These are phyloP conservation scores for Myotisia sp. DNA, from an alignment of 2,329 filamentous ascomycete species.

Conservation along the genomic window DNA sequence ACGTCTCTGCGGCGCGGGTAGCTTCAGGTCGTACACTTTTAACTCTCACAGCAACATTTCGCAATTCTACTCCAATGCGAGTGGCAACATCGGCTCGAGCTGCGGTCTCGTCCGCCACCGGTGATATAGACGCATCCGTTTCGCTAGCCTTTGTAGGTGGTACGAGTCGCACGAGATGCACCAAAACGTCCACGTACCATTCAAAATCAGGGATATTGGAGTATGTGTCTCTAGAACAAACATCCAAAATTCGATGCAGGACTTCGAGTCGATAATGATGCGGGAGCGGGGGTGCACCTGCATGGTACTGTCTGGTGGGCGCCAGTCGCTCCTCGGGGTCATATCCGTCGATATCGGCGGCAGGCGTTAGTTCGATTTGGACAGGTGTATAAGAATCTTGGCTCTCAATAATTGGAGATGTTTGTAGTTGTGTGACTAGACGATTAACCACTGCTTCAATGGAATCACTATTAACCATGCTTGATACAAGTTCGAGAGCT, in stretches of 20 bases:
- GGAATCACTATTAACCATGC: constrained; percentile 85
- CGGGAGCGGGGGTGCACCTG: constrained; percentile 50
- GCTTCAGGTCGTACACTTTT: constrained; percentile 65
- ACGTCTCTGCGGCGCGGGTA: constrained; percentile 64
- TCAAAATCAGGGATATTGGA: constrained; percentile 78
- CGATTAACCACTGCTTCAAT: constrained; percentile 71
- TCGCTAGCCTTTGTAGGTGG: constrained; percentile 19
- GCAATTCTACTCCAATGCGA: constrained; percentile 65
- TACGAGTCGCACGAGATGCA: constrained; percentile 61
- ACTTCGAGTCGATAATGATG: constrained; percentile 77
- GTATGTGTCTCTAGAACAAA: constrained; percentile 86
- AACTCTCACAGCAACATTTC: constrained; percentile 85
- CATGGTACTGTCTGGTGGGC: constrained; percentile 38
- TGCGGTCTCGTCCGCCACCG: constrained; percentile 5
- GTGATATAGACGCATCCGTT: constrained; percentile 10
- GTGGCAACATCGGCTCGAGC: constrained; percentile 18
- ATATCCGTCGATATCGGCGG: constrained; percentile 44
- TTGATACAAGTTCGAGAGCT: constrained; percentile 77
- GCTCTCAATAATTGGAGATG: constrained; percentile 44
- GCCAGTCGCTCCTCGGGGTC: constrained; percentile 41
- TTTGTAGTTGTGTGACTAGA: constrained; percentile 67
- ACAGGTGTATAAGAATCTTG: constrained; percentile 26
- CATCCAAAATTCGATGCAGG: constrained; percentile 66
- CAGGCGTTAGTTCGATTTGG: constrained; percentile 31
- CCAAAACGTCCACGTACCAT: constrained; percentile 87